Percentiles rank a stretch among this genome's conserved stretches.
These are phyloP conservation scores for Limtongia smithiae DNA, from an alignment of 805 yeast species.

Conservation along the genomic window DNA sequence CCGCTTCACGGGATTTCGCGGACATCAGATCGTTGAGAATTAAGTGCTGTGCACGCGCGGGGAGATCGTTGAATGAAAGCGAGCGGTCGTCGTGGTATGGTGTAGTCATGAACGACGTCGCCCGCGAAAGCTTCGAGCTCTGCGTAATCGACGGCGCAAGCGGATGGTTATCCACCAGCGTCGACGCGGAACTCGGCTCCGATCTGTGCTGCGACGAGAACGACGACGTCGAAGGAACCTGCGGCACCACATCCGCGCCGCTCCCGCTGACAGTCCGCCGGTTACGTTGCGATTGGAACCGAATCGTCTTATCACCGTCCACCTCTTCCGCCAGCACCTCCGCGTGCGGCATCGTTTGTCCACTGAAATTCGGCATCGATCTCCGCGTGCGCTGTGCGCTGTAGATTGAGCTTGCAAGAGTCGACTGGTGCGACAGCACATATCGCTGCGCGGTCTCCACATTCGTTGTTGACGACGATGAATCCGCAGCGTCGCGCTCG, in stretches of 20 bases:
- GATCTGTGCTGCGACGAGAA: not conserved
- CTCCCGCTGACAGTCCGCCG: not conserved
- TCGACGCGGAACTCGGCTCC: not conserved
- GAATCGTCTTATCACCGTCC: constrained; percentile 25
- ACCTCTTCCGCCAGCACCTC: constrained; percentile 35
- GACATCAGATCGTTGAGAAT: constrained; percentile 84
- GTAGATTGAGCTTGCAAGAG: constrained; percentile 17
- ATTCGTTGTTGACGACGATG: not conserved
- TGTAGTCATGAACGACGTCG: not conserved
- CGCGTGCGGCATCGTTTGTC: constrained; percentile 36
- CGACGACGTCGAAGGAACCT: not conserved
- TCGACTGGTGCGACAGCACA: constrained; percentile 15
- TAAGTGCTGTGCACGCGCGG: constrained; percentile 86
- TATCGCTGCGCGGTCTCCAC: constrained; percentile 1
- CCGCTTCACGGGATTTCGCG: constrained; percentile 57
- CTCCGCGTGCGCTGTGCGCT: constrained; percentile 17
- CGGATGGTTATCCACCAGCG: constrained; percentile 7
- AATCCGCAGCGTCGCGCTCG: constrained; percentile 11
- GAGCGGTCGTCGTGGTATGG: constrained; percentile 27
- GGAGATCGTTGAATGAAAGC: constrained; percentile 74
- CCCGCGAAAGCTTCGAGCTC: constrained; percentile 31
- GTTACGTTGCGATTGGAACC: constrained; percentile 15
- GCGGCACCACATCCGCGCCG: not conserved
- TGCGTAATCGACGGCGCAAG: constrained; percentile 11
- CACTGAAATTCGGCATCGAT: constrained; percentile 35